Evolutionary conservation across 2,329 filamentous ascomycete species (phyloP).

Genomic region (Penicillium sp.): DNA sequence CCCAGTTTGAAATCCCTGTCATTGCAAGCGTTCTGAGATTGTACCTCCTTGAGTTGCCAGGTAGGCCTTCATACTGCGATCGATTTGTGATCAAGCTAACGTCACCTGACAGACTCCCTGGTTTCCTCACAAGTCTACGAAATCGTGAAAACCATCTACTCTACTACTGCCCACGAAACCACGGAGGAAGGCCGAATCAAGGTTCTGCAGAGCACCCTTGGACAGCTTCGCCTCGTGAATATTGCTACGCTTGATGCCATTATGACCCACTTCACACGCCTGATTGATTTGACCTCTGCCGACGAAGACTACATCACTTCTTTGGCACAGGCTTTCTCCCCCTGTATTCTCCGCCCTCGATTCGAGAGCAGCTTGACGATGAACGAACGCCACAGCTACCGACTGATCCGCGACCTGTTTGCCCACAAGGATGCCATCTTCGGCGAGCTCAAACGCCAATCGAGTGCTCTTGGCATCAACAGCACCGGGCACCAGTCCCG

Average conservation of each 20-base stretch:
- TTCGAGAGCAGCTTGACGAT: conserved; percentile 87
- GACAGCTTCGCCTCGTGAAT: conserved; percentile 91
- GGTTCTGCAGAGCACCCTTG: conserved; percentile 92
- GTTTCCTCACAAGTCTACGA: conserved; percentile 98
- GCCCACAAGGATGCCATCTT: conserved; percentile 94
- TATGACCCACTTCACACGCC: conserved; percentile 95
- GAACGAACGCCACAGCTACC: conserved; percentile 91
- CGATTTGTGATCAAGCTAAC: conserved; percentile 9
- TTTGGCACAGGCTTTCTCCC: conserved; percentile 73
- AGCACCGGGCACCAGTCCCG: conserved; percentile 54
- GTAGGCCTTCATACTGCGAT: conserved; percentile 55
- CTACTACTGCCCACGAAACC: conserved; percentile 73
- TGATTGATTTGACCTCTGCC: conserved; percentile 95
- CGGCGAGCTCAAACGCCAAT: conserved; percentile 82
- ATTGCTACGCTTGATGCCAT: conserved; percentile 98
- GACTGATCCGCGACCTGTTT: conserved; percentile 88
- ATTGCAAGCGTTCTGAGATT: conserved; percentile 91
- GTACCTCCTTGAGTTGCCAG: conserved; percentile 91
- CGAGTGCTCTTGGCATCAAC: conserved; percentile 47
- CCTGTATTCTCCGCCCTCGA: conserved; percentile 85
- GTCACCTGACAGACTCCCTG: conserved; percentile 74
- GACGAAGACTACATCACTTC: conserved; percentile 80
- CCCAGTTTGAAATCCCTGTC: conserved; percentile 90
- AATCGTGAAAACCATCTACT: conserved; percentile 97
- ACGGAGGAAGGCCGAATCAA: conserved; percentile 79